Conservation (phyloP, 176 grass and related monocot genomes). For the Microstegium vimineum region DNA sequence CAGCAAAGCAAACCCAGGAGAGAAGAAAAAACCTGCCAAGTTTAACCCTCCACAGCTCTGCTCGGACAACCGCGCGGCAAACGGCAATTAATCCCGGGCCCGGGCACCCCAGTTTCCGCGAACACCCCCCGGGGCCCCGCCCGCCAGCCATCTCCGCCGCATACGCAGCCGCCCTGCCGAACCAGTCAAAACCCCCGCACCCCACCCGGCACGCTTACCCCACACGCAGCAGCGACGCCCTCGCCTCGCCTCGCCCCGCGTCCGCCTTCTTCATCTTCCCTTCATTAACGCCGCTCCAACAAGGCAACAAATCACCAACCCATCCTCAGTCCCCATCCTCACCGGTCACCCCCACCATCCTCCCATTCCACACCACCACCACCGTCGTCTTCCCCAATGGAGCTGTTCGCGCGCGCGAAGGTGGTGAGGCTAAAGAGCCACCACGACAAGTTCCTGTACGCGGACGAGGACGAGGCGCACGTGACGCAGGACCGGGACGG, state of each 20-base stretch:
- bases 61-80: background rate
- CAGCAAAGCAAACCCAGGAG: background rate
- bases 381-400: constrained; percentile 13
- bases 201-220: background rate
- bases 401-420: constrained; percentile 71
- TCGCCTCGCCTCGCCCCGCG: no score
- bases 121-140: background rate
- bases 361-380: background rate
- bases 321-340: background rate
- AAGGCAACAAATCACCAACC: background rate
- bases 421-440: constrained; percentile 75
- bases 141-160: background rate
- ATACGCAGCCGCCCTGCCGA: background rate
- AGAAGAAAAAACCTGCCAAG: background rate
- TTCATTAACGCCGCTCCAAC: background rate
- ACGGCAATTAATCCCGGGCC: background rate
- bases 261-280: background rate
- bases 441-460: constrained; percentile 89
- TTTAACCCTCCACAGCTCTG: background rate
- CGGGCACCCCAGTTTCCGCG: background rate
- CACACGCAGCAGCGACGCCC: background rate
- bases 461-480: constrained; percentile 82
- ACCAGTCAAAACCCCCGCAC: constrained; percentile 1
- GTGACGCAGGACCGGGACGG: constrained; percentile 74
- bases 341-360: background rate